Conservation (phyloP, 306 rosid genomes). For the Begonia peltatifolia region DNA sequence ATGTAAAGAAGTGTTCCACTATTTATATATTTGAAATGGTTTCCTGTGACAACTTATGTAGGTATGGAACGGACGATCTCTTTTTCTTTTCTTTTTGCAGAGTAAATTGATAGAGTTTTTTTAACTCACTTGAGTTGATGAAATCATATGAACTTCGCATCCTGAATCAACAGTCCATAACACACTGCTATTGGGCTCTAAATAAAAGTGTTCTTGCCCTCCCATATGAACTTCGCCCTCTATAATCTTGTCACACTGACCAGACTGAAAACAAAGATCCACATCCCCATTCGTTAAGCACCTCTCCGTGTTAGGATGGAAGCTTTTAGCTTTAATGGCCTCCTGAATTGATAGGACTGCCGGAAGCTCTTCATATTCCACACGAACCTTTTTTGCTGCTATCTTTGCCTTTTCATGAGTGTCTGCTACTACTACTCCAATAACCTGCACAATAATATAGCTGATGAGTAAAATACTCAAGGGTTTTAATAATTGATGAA, state of each 20-base stretch:
- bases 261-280: conserved; percentile 62
- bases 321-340: conserved; percentile 65
- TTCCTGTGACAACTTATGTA: too few relatives aligned
- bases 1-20: too few relatives aligned
- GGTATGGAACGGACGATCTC: too few relatives aligned
- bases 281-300: conserved; percentile 66
- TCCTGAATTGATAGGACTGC: conserved; percentile 73
- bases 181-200: conserved; percentile 75
- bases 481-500: too few relatives aligned
- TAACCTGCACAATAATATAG: conserved; percentile 24
- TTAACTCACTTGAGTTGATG: conserved; percentile 80
- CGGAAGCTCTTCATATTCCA: conserved; percentile 77
- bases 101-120: too few relatives aligned
- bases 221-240: conserved; percentile 87
- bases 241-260: conserved; percentile 61
- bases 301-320: conserved; percentile 61
- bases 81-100: too few relatives aligned
- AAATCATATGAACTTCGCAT: conserved; percentile 89
- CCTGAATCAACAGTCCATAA: conserved; percentile 89
- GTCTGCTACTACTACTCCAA: conserved; percentile 90
- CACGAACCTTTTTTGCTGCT: conserved; percentile 54
- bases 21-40: too few relatives aligned
- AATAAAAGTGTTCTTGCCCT: conserved; percentile 95
- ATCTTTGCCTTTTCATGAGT: conserved; percentile 88
- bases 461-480: too few relatives aligned